Evolutionary conservation across 2,329 filamentous ascomycete species (phyloP).

Genomic region (Exophiala oligosperma): DNA sequence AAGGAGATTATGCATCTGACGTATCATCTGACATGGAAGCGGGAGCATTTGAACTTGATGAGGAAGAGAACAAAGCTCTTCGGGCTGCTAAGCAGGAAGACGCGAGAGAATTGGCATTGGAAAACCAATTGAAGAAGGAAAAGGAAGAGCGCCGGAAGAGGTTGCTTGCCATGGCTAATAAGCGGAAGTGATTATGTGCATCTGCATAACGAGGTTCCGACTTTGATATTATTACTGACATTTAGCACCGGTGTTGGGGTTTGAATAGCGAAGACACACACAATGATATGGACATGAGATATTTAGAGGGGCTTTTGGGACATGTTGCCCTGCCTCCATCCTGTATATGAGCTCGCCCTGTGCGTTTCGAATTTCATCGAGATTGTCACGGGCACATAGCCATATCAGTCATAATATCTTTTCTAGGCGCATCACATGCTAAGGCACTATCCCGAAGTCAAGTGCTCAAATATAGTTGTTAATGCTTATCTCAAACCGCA

Average conservation of each 20-base stretch:
- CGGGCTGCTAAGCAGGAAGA: constrained; percentile 46
- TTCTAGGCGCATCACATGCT: no score
- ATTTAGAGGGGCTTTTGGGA: background rate
- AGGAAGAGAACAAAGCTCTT: constrained; percentile 45
- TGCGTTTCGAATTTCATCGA: no score
- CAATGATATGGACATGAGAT: no score
- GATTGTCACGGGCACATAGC: no score
- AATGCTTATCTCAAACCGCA: no score
- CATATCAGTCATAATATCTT: no score
- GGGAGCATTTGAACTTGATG: constrained; percentile 46
- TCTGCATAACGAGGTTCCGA: background rate
- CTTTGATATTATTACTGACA: constrained; percentile 8
- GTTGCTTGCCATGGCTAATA: constrained; percentile 38
- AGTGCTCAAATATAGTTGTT: no score
- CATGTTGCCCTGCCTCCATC: background rate
- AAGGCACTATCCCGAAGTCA: no score
- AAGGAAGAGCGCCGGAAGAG: constrained; percentile 49
- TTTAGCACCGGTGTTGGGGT: constrained; percentile 24
- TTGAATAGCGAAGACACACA: constrained; percentile 7
- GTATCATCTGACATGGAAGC: constrained; percentile 54
- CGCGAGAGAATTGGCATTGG: constrained; percentile 45
- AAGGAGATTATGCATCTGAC: constrained; percentile 46
- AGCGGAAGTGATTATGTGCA: constrained; percentile 20
- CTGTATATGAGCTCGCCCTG: background rate
- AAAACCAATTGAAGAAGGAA: constrained; percentile 46